Evolutionary conservation across 352 stramenopile species (phyloP), one percentile per base, ranked within the genome.

Genomic region (Phytophthora fragariaefolia): DNA sequence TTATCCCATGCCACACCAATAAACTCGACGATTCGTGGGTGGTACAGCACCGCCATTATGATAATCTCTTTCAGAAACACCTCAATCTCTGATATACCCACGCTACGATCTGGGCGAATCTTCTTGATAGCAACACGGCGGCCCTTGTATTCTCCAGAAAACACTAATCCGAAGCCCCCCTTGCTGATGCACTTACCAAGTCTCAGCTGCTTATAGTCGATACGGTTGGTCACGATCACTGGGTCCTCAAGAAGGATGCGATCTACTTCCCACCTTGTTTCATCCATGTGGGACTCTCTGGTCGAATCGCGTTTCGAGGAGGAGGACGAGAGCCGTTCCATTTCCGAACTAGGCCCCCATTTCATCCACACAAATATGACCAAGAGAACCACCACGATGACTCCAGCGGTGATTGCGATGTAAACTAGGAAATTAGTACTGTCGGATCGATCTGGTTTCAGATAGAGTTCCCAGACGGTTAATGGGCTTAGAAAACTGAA

Each of bases 1-100:
- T 56, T 70, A 46, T 88, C 81, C 71, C 71, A 76, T 4, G 58
- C 63, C n/a, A 76, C 67, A 3, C 71, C 71, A 38, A 79, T 65
- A 54, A 75, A 76, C 50, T 79, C 67, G 26, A 76, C 71, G 10
- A 79, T 71, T 15, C 71, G 47, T 24, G 71, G 62, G 18, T 79
- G 66, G 40, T 79, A 76, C 9, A 79, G 53, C 36, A 76, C 60
- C 23, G 71, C 73, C 71, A 90, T 81, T 1, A 79, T 47, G 13
- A 67, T 63, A 28, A 76, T 76, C 18, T 74, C 65, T 23, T 63
- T 72, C 2, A 77, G 34, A 34, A 77, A 77, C 2, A 61, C 23
- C 46, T 77, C 70, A 27, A 77, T 75, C 4, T 77, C 60, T 2
- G 40, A 42, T 24, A 63, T 46, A 27, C 73, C 66, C 26, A 36